Base-by-base conservation (phyloP, 2,329 filamentous ascomycete genomes). In the Penicillium decumbens region DNA sequence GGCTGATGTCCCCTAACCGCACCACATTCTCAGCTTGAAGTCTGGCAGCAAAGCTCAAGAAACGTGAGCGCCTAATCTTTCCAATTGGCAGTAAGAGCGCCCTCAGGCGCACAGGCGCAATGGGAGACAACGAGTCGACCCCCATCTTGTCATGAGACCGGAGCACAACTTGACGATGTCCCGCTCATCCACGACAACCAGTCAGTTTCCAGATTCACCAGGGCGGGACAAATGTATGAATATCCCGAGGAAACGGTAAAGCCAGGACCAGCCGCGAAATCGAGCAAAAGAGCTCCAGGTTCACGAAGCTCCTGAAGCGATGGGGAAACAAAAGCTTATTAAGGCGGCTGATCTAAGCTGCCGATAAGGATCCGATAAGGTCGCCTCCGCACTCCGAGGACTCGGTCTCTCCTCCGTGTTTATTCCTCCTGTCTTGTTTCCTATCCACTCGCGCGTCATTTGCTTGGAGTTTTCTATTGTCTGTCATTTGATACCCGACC, bases 71-170 rank as follows among this genome's bases (percentile, higher is more conserved):
- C 68, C 85, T 91, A 69, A 97, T 93, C 66, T 82, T 85, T 45
- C 92, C 92, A 59, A 95, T 79, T 47, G 93, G 93, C 54, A 97
- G 77, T 51, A 95, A 81, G 61, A 96, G 81, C 55, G 87, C 89
- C 75, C 88, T 88, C 67, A 97, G 83, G 79, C 88, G 87, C 75
- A 90, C 92, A 68, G 90, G 90, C 72, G 91, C 88, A 76, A 91
- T 84, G 72, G 92, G 90, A 70, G 91, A 87, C 70, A 95, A 82
- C 72, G 88, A 85, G 77, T 96, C 92, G 74, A 88, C 80, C 75
- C 82, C 85, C 90, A 95, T 95, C 68, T 74, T 86, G 78, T 72
- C 75, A 77, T 77, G 68, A 62, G 60, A 54, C 58, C 53, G 54
- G 56, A 60, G 61, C 50, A 58, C 54, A 66, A 60, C 61, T 68